These are phyloP conservation scores for Boletus semigastroideus DNA, from an alignment of 1,284 basidiomycete genomes.

Conservation along the genomic window DNA sequence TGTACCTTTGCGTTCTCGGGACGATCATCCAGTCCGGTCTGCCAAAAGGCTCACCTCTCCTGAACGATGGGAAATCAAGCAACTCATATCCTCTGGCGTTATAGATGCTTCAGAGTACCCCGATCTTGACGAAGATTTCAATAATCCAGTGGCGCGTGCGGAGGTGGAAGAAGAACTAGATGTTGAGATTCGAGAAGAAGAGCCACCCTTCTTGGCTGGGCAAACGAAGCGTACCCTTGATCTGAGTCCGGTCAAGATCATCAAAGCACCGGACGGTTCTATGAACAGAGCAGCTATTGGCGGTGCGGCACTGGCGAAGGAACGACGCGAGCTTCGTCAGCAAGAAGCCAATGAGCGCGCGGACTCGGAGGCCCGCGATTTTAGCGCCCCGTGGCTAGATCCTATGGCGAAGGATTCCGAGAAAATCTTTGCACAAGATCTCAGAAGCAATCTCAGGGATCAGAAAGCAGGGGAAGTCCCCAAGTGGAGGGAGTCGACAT, in stretches of 20 bases:
- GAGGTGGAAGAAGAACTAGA: slow-evolving; percentile 96
- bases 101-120: slow-evolving; percentile 94
- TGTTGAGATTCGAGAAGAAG: slow-evolving; percentile 95
- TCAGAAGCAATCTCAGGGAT: slow-evolving; percentile 79
- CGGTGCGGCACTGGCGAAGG: slow-evolving; percentile 91
- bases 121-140: slow-evolving; percentile 91
- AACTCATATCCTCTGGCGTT: slow-evolving; percentile 94
- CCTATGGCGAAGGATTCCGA: slow-evolving; percentile 93
- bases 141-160: slow-evolving; percentile 71
- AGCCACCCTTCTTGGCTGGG: slow-evolving; percentile 94
- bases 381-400: slow-evolving; percentile 95
- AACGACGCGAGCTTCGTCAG: slow-evolving; percentile 90
- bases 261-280: slow-evolving; percentile 93
- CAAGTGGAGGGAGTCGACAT: slow-evolving; percentile 90
- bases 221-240: slow-evolving; percentile 96
- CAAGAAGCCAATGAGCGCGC: slow-evolving; percentile 94
- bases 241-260: slow-evolving; percentile 95
- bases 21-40: slow-evolving; percentile 60
- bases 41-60: slow-evolving; percentile 94
- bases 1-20: slow-evolving; percentile 57
- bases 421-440: slow-evolving; percentile 90
- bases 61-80: slow-evolving; percentile 99
- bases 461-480: slow-evolving; percentile 83
- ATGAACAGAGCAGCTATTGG: slow-evolving; percentile 94
- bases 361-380: slow-evolving; percentile 91